Base-by-base conservation (phyloP, 352 stramenopile species). In the Globisporangium uncinulatum region DNA sequence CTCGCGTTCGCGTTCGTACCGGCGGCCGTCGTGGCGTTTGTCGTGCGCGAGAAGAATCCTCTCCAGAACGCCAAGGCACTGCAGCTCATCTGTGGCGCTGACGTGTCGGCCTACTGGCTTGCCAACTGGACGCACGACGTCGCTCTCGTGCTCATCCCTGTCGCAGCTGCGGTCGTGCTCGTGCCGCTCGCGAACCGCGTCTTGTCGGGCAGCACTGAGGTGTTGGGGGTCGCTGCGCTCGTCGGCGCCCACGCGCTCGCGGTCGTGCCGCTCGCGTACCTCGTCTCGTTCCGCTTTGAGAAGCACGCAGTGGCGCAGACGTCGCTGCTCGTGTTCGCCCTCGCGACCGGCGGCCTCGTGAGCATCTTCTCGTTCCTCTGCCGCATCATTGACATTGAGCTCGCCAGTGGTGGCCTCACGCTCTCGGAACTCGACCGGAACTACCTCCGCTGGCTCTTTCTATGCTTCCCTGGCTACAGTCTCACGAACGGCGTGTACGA, bases 1-100 rank as follows among this genome's bases (percentile, higher is more conserved):
- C 63, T 83, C 24, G 68, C 65, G 36, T 81, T 81, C 42, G 62
- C 73, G 9, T 83, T 83, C 47, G 58, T 83, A 2, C 73, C 73
- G 1, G 73, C 73, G 8, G 51, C 66, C 1, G 61, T 78, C 29
- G 70, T 83, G 1, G 71, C 68, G 20, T 81, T 83, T 48, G 54
- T 77, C 29, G 73, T 83, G 34, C 59, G 64, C 8, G 73, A 83
- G 50, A 81, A 81, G 54, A 56, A 76, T 19, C 70, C 71, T 53
- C 69, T 67, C 34, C 73, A 80, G 60, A 75, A 83, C 56, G 65
- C 73, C 41, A 83, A 78, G 65, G 66, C 54, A 13, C 57, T 79
- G n/a, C 73, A 83, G 60, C 43, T 83, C 15, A 75, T 78, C 44
- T 76, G 68, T 37, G 73, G 71, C 7, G 62, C 73, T 9, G 67